phyloP scores from a whole-genome alignment of 2,329 filamentous ascomycete genomes.

The Venturia nashicola region DNA sequence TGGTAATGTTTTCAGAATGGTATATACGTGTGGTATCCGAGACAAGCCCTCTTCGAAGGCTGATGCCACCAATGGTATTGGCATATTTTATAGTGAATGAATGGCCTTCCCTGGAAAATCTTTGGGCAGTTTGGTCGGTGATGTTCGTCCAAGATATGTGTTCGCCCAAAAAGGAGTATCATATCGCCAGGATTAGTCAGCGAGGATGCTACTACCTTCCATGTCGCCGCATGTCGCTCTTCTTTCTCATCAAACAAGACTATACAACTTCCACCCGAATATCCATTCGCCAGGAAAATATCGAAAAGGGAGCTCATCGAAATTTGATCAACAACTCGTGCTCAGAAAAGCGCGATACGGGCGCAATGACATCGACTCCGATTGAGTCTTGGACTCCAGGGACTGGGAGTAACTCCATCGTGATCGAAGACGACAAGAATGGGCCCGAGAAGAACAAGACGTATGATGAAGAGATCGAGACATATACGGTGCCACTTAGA shows the following conservation, averaged over 20 bases:
- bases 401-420: background rate
- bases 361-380: background rate
- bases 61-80: constrained; percentile 45
- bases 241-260: background rate
- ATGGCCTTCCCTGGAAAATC: background rate
- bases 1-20: constrained; percentile 39
- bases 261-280: background rate
- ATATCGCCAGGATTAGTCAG: background rate
- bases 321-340: too few species aligned
- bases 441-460: background rate
- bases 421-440: background rate
- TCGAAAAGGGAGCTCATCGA: too few species aligned
- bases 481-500: constrained; percentile 44
- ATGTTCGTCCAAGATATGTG: background rate
- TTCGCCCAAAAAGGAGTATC: background rate
- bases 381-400: background rate
- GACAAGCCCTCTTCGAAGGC: constrained; percentile 41
- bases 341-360: background rate
- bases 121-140: background rate
- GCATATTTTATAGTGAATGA: constrained; percentile 36
- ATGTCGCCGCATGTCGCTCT: background rate
- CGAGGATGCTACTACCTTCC: background rate
- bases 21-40: constrained; percentile 41
- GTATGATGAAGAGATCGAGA: constrained; percentile 36
- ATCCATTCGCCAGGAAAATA: too few species aligned